Base-by-base conservation (phyloP, 2,329 filamentous ascomycete species). In the Phaeosphaeriaceae sp. region DNA sequence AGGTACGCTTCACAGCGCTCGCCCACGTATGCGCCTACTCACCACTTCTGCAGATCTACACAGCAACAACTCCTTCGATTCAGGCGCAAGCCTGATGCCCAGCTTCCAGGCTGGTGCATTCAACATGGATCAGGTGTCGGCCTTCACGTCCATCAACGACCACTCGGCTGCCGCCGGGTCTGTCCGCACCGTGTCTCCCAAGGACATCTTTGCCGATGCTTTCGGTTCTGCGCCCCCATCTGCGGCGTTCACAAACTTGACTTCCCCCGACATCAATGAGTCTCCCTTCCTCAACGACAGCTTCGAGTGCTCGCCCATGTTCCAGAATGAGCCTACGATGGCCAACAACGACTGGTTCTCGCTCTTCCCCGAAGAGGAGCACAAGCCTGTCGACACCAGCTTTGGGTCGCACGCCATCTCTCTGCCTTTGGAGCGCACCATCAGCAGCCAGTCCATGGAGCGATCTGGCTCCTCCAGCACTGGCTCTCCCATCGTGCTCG, bases 181-280 rank as follows among this genome's bases (percentile, higher is more conserved):
- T 31, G 69, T 70, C 51, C 77, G 76, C 58, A 97, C 93, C 44
- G 86, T 97, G 61, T 97, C 93, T 61, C 93, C 93, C 20, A 89
- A 91, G 77, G 92, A 97, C 71, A 83, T 96, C 65, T 83, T 93
- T 68, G 86, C 88, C 66, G 87, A 91, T 70, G 83, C 85, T 58
- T 87, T 88, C 71, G 83, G 87, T 73, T 96, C 92, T 61, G 88
- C 92, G 40, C 93, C 93, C 27, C 91, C 91, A 72, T 96, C 93
- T 1, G 85, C 89, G 48, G 88, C 91, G 33, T 88, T 95, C 73
- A 96, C 93, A 36, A 88, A 92, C 63, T 74, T 97, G 78, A 96
- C 92, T 56, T 95, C 93, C 59, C 93, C 93, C 46, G 80, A 81
- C 65, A 91, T 90, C n/a, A 83, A 91, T 73, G 91, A 89, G 69